Evolutionary conservation across 2,329 filamentous ascomycete genomes (phyloP).

Genomic region (Nemania abortiva): DNA sequence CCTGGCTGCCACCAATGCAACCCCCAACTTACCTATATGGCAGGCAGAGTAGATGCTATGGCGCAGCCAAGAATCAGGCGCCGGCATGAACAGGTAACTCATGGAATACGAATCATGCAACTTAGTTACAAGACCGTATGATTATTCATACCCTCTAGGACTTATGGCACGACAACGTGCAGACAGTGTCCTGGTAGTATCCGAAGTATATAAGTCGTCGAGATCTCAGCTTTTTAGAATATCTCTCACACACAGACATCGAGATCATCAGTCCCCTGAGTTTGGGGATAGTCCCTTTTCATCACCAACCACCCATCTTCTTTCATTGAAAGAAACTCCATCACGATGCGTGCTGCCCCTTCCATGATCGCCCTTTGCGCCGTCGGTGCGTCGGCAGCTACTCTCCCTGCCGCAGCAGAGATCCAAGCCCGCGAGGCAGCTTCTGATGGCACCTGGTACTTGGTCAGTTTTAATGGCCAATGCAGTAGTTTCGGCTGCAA

Average conservation of each 20-base stretch:
- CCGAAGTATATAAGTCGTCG: background rate
- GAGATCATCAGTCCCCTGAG: background rate
- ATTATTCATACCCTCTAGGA: background rate
- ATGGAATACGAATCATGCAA: background rate
- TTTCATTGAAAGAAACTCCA: background rate
- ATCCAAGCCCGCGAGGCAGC: conserved; percentile 1
- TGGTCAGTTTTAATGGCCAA: background rate
- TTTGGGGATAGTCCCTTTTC: background rate
- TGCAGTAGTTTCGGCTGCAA: conserved; percentile 7
- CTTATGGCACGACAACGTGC: background rate
- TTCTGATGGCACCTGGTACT: conserved; percentile 9
- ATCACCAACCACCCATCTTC: background rate
- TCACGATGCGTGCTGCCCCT: conserved; percentile 9
- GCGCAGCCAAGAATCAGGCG: background rate
- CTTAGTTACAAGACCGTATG: background rate
- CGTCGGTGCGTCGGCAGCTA: conserved; percentile 9
- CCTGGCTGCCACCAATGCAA: conserved; percentile 1
- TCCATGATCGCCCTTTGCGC: conserved; percentile 19
- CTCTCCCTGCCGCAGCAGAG: background rate
- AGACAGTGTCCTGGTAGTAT: background rate
- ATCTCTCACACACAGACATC: background rate
- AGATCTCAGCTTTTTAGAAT: background rate
- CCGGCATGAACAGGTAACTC: background rate
- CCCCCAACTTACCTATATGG: background rate
- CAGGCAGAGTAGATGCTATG: background rate